Base-by-base conservation (phyloP, 768 basidiomycete genomes). In the Artomyces pyxidatus region DNA sequence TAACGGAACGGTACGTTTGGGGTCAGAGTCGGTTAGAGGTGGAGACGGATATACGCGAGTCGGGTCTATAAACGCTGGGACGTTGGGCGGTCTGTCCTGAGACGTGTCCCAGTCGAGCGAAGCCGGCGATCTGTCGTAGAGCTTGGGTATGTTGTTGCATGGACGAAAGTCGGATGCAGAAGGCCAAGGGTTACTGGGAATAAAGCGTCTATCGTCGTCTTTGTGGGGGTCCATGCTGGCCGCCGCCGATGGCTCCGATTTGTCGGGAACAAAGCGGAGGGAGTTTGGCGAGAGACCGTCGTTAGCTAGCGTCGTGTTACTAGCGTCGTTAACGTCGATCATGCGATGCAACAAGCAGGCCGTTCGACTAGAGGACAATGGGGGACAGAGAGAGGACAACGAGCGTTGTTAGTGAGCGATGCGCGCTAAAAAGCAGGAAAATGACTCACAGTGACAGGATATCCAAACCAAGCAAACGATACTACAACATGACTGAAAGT, bases 1-100 rank as follows among this genome's bases (percentile, higher is more conserved):
- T 23, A 58, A 48, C 2, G 55, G 57, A 27, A 58, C 55, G 11
- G 55, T 58, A 42, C 53, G 57, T 44, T 58, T 58, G 39, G 47
- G 57, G 41, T 57, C 57, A 21, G 55, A 58, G 26, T 51, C 50
- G 32, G 56, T 57, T 10, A 45, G 47, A 23, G 56, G 56, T 6
- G 56, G 56, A 10, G 57, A 57, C 25, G 55, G 55, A 37, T 52
- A 50, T 44, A 56, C 41, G 45, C 45, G 53, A 25, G 53, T 40
- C 35, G 48, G 48, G 12, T 47, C 28, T 6, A 39, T 37, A 12
- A 44, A 17, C 32, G 32, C 32, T 17, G 12, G 12, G 32, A 35
- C 9, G 9, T 32, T 32, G 30, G 16, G 32, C 32, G 32, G 32
- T 12, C 32, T 14, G 32, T 14, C 32, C 32, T 35, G 32, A 17